A percentile compares a stretch with the other conserved stretches of the same genome.
Evolutionary conservation across 345 rosid species (phyloP).

Genomic region (Sonneratia caseolaris): DNA sequence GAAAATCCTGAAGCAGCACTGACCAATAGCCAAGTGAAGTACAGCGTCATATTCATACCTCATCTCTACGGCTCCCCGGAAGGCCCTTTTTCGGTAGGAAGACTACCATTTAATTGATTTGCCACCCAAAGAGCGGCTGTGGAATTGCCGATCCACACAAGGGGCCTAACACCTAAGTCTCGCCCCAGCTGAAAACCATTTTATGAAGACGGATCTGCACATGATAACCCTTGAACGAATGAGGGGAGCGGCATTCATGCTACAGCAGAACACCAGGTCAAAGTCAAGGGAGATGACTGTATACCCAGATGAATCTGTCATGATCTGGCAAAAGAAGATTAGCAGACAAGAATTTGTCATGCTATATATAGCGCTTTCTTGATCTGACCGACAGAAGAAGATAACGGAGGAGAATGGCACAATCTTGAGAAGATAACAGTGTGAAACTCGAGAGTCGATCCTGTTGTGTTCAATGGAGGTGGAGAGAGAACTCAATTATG

Average conservation of each 20-base stretch:
- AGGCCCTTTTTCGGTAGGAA: constrained; percentile 73
- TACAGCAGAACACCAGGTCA: background rate
- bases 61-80: constrained; percentile 41
- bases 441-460: constrained; percentile 53
- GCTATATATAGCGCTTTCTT: constrained; percentile 74
- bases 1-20: constrained; percentile 19
- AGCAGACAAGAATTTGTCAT: no score
- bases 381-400: constrained; percentile 37
- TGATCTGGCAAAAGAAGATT: background rate
- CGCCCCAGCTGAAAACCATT: constrained; percentile 22
- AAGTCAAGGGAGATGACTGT: background rate
- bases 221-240: background rate
- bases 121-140: constrained; percentile 96
- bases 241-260: background rate
- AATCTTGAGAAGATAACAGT: background rate
- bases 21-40: no score
- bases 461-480: constrained; percentile 55
- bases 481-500: constrained; percentile 61
- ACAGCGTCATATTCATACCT: constrained; percentile 36
- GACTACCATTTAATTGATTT: constrained; percentile 67
- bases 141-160: constrained; percentile 94
- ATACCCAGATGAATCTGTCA: constrained; percentile 72
- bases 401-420: background rate
- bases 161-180: constrained; percentile 15
- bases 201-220: constrained; percentile 78